Conservation (phyloP, 2,329 filamentous ascomycete genomes). For the Rutstroemia sp. region DNA sequence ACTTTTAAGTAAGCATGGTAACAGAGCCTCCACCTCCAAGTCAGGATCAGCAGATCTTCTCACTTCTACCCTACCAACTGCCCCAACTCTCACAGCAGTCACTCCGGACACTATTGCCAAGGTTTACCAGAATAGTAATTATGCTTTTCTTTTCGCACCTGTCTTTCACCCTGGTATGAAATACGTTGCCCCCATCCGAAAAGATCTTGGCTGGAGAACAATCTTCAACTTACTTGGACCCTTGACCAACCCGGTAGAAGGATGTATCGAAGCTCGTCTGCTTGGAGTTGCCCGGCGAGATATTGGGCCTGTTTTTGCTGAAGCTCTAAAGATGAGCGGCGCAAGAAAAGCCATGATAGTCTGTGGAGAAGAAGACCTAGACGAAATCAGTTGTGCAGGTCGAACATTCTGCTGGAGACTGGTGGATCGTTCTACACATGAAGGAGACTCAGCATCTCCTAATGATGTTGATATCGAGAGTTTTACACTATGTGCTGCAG, state of each 20-base stretch:
- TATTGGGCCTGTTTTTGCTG: constrained; percentile 81
- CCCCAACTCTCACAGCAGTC: constrained; percentile 69
- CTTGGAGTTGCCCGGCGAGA: constrained; percentile 88
- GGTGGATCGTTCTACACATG: constrained; percentile 38
- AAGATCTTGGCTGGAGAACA: constrained; percentile 85
- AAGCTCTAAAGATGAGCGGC: constrained; percentile 70
- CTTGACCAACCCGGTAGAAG: constrained; percentile 82
- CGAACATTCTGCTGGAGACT: constrained; percentile 85
- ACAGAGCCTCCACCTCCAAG: constrained; percentile 89
- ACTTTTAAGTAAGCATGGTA: constrained; percentile 89
- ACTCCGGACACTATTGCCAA: constrained; percentile 60
- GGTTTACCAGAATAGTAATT: constrained; percentile 77
- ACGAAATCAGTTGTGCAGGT: constrained; percentile 91
- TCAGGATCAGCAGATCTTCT: constrained; percentile 93
- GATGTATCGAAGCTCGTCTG: constrained; percentile 77
- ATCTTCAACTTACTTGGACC: constrained; percentile 97
- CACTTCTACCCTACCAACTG: constrained; percentile 60
- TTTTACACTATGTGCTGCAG: constrained; percentile 72
- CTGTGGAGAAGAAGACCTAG: constrained; percentile 89
- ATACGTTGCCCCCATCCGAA: constrained; percentile 77
- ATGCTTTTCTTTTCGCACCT: constrained; percentile 91
- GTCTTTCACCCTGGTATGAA: constrained; percentile 95
- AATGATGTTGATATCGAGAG: constrained; percentile 55
- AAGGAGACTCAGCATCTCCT: constrained; percentile 29
- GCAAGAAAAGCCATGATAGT: constrained; percentile 81